These are phyloP conservation scores for Lodderomyces orthopsilosis DNA, from an alignment of 1,139 yeast genomes.

Conservation along the genomic window DNA sequence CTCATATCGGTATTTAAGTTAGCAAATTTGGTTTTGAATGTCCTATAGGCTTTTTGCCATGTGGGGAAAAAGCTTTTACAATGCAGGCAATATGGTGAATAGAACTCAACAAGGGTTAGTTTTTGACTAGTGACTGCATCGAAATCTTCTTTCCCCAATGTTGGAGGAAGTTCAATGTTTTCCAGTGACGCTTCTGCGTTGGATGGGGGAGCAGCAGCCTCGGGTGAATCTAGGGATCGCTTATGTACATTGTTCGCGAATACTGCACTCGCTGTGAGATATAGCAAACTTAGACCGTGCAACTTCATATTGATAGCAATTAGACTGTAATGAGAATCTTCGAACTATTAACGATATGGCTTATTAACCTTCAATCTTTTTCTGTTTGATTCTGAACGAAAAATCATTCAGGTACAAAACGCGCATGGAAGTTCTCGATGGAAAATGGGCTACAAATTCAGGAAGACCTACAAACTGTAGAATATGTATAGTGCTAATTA, in stretches of 20 bases:
- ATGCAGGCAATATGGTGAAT: slow-evolving; percentile 69
- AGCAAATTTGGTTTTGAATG: slow-evolving; percentile 36
- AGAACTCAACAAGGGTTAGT: slow-evolving; percentile 62
- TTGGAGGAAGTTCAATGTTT: slow-evolving; percentile 19
- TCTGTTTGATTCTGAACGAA: neutral
- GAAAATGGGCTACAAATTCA: neutral
- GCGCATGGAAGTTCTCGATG: neutral
- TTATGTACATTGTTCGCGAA: neutral
- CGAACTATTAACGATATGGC: neutral
- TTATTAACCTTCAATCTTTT: no score
- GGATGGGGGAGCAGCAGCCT: neutral
- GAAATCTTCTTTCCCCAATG: slow-evolving; percentile 37
- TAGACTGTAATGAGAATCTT: neutral
- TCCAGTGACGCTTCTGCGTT: neutral
- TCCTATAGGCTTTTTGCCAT: slow-evolving; percentile 57
- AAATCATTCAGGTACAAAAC: neutral
- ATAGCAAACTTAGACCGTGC: neutral
- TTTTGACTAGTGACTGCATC: slow-evolving; percentile 43
- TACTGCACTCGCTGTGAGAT: neutral
- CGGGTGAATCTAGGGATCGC: neutral
- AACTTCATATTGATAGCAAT: slow-evolving; percentile 1
- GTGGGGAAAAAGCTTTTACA: slow-evolving; percentile 63
- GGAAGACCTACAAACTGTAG: no score
- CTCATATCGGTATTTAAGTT: slow-evolving; percentile 49
- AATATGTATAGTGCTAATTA: neutral